These are phyloP conservation scores for Areca catechu DNA, from an alignment of 176 grass and related monocot genomes.

Conservation along the genomic window DNA sequence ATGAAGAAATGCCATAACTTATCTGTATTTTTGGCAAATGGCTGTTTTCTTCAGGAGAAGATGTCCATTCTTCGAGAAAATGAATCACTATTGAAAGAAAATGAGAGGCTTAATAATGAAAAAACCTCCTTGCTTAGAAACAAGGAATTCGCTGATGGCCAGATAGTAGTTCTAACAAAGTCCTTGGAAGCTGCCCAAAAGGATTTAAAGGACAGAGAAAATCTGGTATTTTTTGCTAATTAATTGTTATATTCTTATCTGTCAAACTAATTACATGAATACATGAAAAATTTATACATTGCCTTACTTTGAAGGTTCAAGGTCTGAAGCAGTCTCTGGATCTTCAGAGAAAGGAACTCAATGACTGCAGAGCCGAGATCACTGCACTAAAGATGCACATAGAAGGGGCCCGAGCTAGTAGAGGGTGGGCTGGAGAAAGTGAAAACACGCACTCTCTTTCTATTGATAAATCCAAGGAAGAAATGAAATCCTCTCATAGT, in stretches of 20 bases:
- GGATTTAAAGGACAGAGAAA: constrained; percentile 85
- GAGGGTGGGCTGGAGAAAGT: constrained; percentile 38
- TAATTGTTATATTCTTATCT: no score
- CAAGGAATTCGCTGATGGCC: constrained; percentile 52
- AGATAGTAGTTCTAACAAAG: constrained; percentile 48
- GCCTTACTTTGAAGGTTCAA: constrained; percentile 54
- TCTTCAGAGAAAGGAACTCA: constrained; percentile 71
- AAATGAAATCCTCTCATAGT: constrained; percentile 18
- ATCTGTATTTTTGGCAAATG: constrained; percentile 6
- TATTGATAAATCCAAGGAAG: constrained; percentile 31
- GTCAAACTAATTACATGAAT: no score
- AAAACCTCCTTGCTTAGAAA: constrained; percentile 53
- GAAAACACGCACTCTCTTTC: constrained; percentile 26
- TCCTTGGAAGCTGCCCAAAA: constrained; percentile 68
- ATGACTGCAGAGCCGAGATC: constrained; percentile 92
- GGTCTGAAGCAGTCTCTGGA: constrained; percentile 71
- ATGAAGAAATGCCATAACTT: neutral
- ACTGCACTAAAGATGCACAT: constrained; percentile 94
- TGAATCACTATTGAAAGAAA: constrained; percentile 71
- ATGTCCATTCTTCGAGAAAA: constrained; percentile 82
- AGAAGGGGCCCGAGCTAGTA: constrained; percentile 67
- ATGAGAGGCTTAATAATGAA: constrained; percentile 56
- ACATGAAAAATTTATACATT: constrained; percentile 23
- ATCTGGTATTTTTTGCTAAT: constrained; percentile 42
- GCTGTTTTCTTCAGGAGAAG: constrained; percentile 52